Conservation (phyloP, 2,329 filamentous ascomycete genomes). For the Fusarium begoniae region DNA sequence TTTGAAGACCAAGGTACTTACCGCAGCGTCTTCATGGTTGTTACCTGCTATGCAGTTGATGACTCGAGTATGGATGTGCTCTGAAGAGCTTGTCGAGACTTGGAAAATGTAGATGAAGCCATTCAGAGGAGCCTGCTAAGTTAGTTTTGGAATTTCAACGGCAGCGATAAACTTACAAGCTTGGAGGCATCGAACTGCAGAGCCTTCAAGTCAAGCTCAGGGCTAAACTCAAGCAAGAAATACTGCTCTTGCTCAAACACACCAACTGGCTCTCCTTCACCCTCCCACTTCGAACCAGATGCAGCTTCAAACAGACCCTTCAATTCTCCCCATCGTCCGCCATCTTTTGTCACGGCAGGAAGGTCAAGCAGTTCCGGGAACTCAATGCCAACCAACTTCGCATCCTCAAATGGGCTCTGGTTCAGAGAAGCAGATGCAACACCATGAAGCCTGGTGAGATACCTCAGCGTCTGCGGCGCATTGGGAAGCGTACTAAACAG, state of each 20-base stretch:
- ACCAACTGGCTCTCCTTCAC: background rate
- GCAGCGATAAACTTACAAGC: background rate
- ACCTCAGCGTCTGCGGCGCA: background rate
- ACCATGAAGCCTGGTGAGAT: constrained; percentile 8
- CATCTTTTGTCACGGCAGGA: rapidly evolving
- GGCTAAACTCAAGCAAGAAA: background rate
- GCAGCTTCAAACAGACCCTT: background rate
- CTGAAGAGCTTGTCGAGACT: background rate
- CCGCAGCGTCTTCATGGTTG: background rate
- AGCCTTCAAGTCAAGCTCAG: constrained; percentile 5
- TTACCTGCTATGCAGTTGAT: background rate
- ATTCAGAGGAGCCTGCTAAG: background rate
- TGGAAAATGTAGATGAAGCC: constrained; percentile 8
- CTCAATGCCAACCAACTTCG: constrained; percentile 1
- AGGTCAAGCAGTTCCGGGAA: background rate
- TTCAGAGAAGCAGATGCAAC: background rate
- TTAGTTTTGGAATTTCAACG: rapidly evolving
- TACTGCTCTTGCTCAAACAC: constrained; percentile 8
- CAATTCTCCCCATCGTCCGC: background rate
- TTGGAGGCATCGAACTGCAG: background rate
- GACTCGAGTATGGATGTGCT: constrained; percentile 3
- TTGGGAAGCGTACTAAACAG: background rate
- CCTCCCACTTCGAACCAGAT: background rate
- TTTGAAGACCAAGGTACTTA: background rate
- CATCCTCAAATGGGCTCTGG: background rate